phyloP scores from a whole-genome alignment of 2,329 filamentous ascomycete species.

The Erysiphe pulchra region DNA sequence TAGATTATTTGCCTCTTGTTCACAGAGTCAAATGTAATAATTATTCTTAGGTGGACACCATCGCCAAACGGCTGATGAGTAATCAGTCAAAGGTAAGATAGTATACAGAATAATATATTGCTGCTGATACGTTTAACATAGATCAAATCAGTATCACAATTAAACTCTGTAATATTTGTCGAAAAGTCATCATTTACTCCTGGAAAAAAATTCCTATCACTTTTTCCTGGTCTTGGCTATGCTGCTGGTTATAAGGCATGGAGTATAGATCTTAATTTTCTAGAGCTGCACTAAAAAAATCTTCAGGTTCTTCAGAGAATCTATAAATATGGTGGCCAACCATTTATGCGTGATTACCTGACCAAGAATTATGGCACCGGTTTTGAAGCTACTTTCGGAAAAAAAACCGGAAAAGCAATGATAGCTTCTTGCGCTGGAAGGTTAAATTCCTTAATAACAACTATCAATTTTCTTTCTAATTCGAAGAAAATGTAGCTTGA shows the following conservation, averaged over 20 bases:
- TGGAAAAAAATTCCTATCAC: slow-evolving; percentile 64
- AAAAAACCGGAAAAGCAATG: slow-evolving; percentile 92
- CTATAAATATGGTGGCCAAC: slow-evolving; percentile 98
- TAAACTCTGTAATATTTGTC: slow-evolving; percentile 88
- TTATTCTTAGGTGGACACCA: slow-evolving; percentile 62
- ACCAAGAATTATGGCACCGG: slow-evolving; percentile 50
- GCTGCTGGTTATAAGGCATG: slow-evolving; percentile 83
- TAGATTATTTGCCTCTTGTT: slow-evolving; percentile 11
- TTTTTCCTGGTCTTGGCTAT: slow-evolving; percentile 93
- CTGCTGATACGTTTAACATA: slow-evolving; percentile 12
- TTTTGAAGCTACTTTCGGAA: slow-evolving; percentile 79
- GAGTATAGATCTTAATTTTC: neutral
- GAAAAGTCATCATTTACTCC: slow-evolving; percentile 50
- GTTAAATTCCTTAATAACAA: slow-evolving; percentile 18
- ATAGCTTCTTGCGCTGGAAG: slow-evolving; percentile 92
- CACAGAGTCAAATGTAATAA: neutral
- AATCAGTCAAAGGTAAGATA: slow-evolving; percentile 48
- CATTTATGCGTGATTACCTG: slow-evolving; percentile 78
- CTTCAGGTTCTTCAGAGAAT: slow-evolving; percentile 61
- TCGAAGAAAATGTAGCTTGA: slow-evolving; percentile 31
- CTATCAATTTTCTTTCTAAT: neutral
- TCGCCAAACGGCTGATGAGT: slow-evolving; percentile 97
- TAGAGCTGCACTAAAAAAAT: no score
- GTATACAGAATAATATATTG: neutral
- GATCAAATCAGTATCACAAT: slow-evolving; percentile 31